These are phyloP conservation scores for Tetracentron sinense DNA, from an alignment of 164 flowering plant genomes.

Conservation along the genomic window DNA sequence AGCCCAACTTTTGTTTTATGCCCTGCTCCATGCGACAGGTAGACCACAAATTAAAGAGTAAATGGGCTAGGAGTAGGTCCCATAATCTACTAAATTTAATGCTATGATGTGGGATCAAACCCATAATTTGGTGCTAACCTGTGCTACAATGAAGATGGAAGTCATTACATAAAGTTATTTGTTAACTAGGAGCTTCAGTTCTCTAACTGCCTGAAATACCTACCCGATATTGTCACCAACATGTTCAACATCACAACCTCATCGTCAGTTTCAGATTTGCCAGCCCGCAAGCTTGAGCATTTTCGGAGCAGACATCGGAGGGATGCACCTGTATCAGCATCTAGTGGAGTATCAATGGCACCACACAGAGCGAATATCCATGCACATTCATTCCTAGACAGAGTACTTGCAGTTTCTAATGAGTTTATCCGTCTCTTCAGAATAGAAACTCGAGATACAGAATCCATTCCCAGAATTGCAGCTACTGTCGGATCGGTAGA, in stretches of 20 bases:
- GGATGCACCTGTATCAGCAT: conserved; percentile 69
- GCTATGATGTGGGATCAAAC: too few relatives aligned
- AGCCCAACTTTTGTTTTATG: too few relatives aligned
- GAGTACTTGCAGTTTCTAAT: conserved; percentile 25
- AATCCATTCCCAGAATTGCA: conserved; percentile 49
- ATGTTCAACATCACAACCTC: conserved; percentile 80
- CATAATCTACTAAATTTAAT: too few relatives aligned
- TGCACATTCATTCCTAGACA: conserved; percentile 43
- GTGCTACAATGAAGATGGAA: too few relatives aligned
- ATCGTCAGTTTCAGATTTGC: conserved; percentile 56
- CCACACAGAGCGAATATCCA: conserved; percentile 83
- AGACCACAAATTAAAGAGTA: too few relatives aligned
- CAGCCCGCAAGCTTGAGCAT: conserved; percentile 67
- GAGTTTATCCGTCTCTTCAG: conserved; percentile 49
- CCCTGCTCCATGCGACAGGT: too few relatives aligned
- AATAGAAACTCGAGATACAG: conserved; percentile 53
- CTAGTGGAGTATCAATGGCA: conserved; percentile 66
- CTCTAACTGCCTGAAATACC: conserved; percentile 65
- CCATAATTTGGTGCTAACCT: too few relatives aligned
- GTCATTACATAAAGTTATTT: too few relatives aligned
- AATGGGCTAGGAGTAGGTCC: too few relatives aligned
- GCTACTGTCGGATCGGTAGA: conserved; percentile 44
- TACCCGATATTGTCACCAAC: conserved; percentile 61
- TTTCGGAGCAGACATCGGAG: conserved; percentile 71
- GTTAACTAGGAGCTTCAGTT: neutral